Base-by-base conservation (phyloP, 495 filamentous ascomycete species). In the Collariella sp. region DNA sequence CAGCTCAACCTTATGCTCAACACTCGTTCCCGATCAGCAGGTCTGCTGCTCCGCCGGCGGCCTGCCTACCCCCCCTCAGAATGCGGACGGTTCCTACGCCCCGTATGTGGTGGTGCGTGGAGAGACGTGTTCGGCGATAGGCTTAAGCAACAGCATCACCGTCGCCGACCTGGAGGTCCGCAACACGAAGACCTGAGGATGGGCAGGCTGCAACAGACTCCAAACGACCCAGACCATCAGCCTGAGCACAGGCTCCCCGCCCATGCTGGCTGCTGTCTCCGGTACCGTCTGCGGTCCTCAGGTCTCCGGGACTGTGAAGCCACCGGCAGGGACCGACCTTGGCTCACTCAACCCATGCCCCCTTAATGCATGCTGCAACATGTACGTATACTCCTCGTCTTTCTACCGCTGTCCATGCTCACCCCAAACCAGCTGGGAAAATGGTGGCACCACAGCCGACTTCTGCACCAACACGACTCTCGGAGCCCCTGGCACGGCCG, bases 131-230 rank as follows among this genome's bases (percentile, higher is more conserved):
- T 6, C 13, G 10, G 31, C n/a, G n/a, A 50, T 75, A 1, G 68
- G 55, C 7, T 64, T 59, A 2, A 52, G 52, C 2, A 42, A 67
- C 56, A 51, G 58, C n/a, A 16, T 80, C 3, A 67, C 70, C 9
- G 50, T 51, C 9, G 62, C 52, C 5, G 51, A 74, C 0, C 51
- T 80, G 6, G 65, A 72, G 6, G 36, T 22, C 0, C 72, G 55
- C 48, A 80, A 80, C 63, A 67, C 66, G 20, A 55, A 69, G 1
- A 78, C 73, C 11, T 80, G 76, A 76, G 77, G 67, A 33, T 80
- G 76, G 75, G 58, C 44, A 16, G 74, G 72, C 35, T 82, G 79
- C 58, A 48, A 54, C 7, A 29, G 40, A 10, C 54, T 80, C 1
- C 39, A 57, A 39, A 20, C 26, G 0, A 57, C 52, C 5, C 41